phyloP scores from a whole-genome alignment of 2,329 filamentous ascomycete genomes.

The Aspergillus arachidicola region DNA sequence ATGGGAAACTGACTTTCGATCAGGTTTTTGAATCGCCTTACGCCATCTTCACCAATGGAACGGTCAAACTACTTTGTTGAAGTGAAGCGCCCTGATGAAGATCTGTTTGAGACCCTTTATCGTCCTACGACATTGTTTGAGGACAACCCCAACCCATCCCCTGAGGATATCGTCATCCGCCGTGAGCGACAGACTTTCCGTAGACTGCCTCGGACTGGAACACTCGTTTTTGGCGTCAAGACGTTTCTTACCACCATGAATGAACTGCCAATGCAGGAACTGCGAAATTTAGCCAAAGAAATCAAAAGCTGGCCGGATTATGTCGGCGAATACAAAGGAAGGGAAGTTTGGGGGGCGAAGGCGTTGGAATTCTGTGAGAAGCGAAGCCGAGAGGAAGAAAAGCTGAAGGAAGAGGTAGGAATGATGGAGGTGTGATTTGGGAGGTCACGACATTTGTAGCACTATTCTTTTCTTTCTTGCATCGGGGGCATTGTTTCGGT shows the following conservation, averaged over 20 bases:
- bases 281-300: conserved; percentile 46
- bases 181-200: conserved; percentile 55
- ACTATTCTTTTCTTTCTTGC: conserved; percentile 21
- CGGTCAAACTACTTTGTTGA: conserved; percentile 55
- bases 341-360: conserved; percentile 45
- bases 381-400: conserved; percentile 17
- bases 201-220: conserved; percentile 45
- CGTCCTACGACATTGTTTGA: conserved; percentile 45
- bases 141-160: conserved; percentile 37
- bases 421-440: conserved; percentile 21
- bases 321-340: conserved; percentile 49
- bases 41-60: conserved; percentile 49
- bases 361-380: conserved; percentile 41
- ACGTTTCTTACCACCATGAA: conserved; percentile 48
- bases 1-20: not conserved
- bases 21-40: conserved; percentile 52
- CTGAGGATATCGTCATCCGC: conserved; percentile 50
- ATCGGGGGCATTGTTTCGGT: conserved; percentile 1
- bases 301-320: conserved; percentile 50
- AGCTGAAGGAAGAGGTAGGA: conserved; percentile 13
- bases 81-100: conserved; percentile 41
- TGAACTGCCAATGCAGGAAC: conserved; percentile 44
- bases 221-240: conserved; percentile 55
- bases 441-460: conserved; percentile 15
- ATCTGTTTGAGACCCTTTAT: conserved; percentile 48